Conservation (phyloP, 2,329 filamentous ascomycete genomes). For the Ampelomyces quisqualis region DNA sequence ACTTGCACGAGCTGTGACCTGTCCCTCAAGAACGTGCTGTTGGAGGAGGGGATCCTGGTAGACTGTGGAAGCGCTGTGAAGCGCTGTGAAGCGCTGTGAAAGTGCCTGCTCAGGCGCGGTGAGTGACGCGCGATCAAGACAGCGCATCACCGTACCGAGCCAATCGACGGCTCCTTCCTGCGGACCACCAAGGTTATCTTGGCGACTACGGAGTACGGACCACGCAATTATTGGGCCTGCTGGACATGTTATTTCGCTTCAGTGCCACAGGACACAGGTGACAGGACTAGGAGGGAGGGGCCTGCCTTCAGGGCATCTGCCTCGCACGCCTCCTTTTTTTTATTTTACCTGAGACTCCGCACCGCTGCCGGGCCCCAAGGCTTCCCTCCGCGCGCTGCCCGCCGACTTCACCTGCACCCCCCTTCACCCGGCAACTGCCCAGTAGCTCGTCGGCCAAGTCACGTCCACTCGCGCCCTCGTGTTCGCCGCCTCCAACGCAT, state of each 20-base stretch:
- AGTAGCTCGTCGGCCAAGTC: constrained; percentile 1
- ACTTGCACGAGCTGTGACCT: too few species aligned
- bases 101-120: constrained; percentile 21
- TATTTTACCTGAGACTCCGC: constrained; percentile 4
- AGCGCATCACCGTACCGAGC: constrained; percentile 21
- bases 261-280: constrained; percentile 16
- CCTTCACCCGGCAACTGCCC: constrained; percentile 1
- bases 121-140: constrained; percentile 26
- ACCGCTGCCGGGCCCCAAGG: too few species aligned
- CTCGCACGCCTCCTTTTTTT: constrained; percentile 20
- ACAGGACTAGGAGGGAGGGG: too few species aligned
- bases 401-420: constrained; percentile 6
- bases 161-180: constrained; percentile 3
- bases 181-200: constrained; percentile 12
- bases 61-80: too few species aligned
- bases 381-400: constrained; percentile 15
- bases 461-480: constrained; percentile 6
- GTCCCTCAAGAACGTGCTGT: too few species aligned
- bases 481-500: constrained; percentile 21
- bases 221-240: constrained; percentile 7
- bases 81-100: too few species aligned
- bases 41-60: too few species aligned
- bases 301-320: constrained; percentile 15
- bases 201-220: constrained; percentile 8
- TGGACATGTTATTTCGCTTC: constrained; percentile 24